Evolutionary conservation across 257 asterid genomes (phyloP), one percentile per base, ranked within the genome.

Genomic region (Striga asiatica): DNA sequence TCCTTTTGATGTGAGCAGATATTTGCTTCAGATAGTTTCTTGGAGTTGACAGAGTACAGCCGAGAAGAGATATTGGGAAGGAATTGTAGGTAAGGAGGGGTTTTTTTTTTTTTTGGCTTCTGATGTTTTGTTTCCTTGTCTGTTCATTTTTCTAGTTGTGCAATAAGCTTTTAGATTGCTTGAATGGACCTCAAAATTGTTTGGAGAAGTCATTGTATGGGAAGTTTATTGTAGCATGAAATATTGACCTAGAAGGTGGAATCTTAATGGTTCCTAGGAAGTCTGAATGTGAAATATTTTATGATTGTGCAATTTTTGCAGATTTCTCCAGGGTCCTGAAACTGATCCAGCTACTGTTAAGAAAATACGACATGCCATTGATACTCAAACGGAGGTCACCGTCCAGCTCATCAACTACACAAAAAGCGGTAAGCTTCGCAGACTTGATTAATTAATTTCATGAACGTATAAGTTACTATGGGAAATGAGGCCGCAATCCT

Each of bases 251-350:
- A 2, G 11, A 32, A 32, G 2, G 5, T 32, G 38, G 38, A 32
- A 6, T 32, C 11, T 3, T 3, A 12, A 32, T 32, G 38, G 38
- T 43, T 16, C 18, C 13, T 51, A 35, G 3, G 2, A 34, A 34
- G n/a, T 8, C 5, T 16, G 50, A 29, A 54, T 17, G 7, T 32
- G 34, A 42, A 20, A 27, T 24, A 50, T 43, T 41, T 51, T 13
- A 29, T 29, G 35, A 18, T 23, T 18, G 6, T 56, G 22, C 10
- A 5, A 20, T n/a, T 46, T 35, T 50, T 62, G 62, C 67, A 89
- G 98, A 73, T 92, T 92, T 71, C 97, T 92, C 62, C 99, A 92
- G 77, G 97, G 97, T 18, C 99, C 97, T 0, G 99, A 92, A 70
- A 92, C 99, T 42, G 97, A 92, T 74, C 97, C 94, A 5, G 72